Evolutionary conservation across 352 stramenopile species (phyloP).

Genomic region (Albugo candida): DNA sequence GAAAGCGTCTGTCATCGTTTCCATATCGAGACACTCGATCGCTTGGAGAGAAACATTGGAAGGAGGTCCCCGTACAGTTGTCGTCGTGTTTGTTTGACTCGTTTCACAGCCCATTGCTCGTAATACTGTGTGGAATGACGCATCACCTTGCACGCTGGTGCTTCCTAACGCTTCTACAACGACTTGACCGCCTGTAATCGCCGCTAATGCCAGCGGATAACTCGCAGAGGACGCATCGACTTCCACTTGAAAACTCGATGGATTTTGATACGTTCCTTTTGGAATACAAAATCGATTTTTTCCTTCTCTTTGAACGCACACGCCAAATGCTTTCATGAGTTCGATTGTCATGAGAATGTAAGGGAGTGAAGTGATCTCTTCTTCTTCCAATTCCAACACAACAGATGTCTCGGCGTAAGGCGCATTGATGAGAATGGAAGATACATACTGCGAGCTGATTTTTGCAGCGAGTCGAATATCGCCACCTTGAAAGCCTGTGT

Average conservation of each 20-base stretch:
- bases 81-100: slow-evolving; percentile 33
- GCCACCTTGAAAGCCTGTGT: slow-evolving; percentile 43
- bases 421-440: slow-evolving; percentile 88
- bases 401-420: slow-evolving; percentile 68
- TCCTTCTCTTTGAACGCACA: slow-evolving; percentile 79
- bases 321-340: slow-evolving; percentile 94
- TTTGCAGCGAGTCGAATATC: slow-evolving; percentile 82
- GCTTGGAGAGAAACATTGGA: slow-evolving; percentile 48
- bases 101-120: slow-evolving; percentile 60
- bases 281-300: slow-evolving; percentile 58
- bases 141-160: slow-evolving; percentile 89
- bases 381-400: slow-evolving; percentile 84
- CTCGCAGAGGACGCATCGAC: slow-evolving; percentile 92
- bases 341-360: slow-evolving; percentile 90
- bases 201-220: slow-evolving; percentile 92
- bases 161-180: slow-evolving; percentile 88
- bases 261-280: slow-evolving; percentile 52
- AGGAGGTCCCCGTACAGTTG: slow-evolving; percentile 56
- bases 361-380: slow-evolving; percentile 91
- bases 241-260: slow-evolving; percentile 65
- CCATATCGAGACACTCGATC: slow-evolving; percentile 88
- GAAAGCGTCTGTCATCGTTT: slow-evolving; percentile 94
- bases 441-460: slow-evolving; percentile 91
- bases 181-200: slow-evolving; percentile 89
- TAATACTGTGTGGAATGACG: slow-evolving; percentile 83